Evolutionary conservation across 1,139 yeast species (phyloP).

Genomic region (Sugiyamaella novakii): DNA sequence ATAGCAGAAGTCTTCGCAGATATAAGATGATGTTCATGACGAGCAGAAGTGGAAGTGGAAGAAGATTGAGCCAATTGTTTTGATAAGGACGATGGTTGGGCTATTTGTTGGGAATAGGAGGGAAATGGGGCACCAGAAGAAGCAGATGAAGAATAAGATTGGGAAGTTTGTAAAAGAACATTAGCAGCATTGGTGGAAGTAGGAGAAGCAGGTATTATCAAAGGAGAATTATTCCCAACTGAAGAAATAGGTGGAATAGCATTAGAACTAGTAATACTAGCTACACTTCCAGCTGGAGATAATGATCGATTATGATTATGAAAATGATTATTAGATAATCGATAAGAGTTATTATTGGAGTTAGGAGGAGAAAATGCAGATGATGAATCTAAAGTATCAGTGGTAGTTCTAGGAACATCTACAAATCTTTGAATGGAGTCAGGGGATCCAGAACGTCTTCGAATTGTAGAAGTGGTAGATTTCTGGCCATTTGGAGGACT

Average conservation of each 20-base stretch:
- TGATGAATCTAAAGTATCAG: constrained; percentile 14
- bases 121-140: not conserved
- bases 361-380: constrained; percentile 12
- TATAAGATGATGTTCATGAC: constrained; percentile 6
- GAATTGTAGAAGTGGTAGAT: not conserved
- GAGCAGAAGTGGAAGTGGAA: not conserved
- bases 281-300: constrained; percentile 15
- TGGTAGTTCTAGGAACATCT: constrained; percentile 14
- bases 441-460: constrained; percentile 6
- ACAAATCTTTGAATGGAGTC: constrained; percentile 8
- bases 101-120: not conserved
- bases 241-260: not conserved
- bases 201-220: constrained; percentile 18
- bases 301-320: constrained; percentile 5
- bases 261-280: not conserved
- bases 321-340: not conserved
- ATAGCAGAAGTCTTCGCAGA: constrained; percentile 7
- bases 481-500: not conserved
- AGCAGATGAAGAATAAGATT: constrained; percentile 1
- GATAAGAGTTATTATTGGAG: constrained; percentile 4
- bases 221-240: constrained; percentile 5
- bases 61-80: constrained; percentile 11
- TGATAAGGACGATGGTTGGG: constrained; percentile 13
- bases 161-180: constrained; percentile 16
- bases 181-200: constrained; percentile 20